phyloP scores from a whole-genome alignment of 2,329 filamentous ascomycete species.

The Aspergillus cejpii region DNA sequence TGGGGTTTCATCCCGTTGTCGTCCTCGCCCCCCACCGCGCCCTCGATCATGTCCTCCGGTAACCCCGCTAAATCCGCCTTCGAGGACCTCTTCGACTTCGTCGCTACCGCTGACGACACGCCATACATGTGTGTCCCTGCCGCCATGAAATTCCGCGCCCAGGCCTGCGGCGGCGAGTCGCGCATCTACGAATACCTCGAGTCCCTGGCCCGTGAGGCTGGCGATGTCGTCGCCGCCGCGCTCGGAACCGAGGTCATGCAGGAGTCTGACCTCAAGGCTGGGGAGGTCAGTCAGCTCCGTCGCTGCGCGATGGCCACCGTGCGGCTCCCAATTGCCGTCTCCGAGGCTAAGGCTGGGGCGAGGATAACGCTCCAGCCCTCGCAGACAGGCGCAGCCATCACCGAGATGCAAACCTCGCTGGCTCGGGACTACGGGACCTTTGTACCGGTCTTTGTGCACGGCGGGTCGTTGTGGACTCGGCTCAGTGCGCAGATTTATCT shows the following conservation, averaged over 20 bases:
- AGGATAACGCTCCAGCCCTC: slow-evolving; percentile 33
- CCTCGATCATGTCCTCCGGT: slow-evolving; percentile 44
- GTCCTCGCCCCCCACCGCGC: slow-evolving; percentile 37
- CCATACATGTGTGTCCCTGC: slow-evolving; percentile 67
- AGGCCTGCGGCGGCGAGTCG: slow-evolving; percentile 66
- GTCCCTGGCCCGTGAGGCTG: slow-evolving; percentile 58
- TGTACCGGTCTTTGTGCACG: slow-evolving; percentile 57
- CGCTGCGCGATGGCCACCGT: slow-evolving; percentile 68
- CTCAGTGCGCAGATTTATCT: slow-evolving; percentile 79
- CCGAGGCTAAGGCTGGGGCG: neutral
- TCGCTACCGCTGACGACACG: slow-evolving; percentile 66
- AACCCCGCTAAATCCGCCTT: slow-evolving; percentile 50
- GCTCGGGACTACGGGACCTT: slow-evolving; percentile 63
- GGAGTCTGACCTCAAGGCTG: slow-evolving; percentile 30
- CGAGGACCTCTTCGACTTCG: slow-evolving; percentile 65
- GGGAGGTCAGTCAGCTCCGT: slow-evolving; percentile 42
- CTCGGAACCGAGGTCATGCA: slow-evolving; percentile 68
- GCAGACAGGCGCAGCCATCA: slow-evolving; percentile 39
- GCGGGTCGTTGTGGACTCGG: slow-evolving; percentile 60
- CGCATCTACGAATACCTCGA: slow-evolving; percentile 59
- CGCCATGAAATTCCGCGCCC: slow-evolving; percentile 62
- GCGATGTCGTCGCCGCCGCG: slow-evolving; percentile 51
- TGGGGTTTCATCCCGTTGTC: slow-evolving; percentile 61
- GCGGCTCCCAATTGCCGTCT: slow-evolving; percentile 56
- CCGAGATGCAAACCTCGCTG: slow-evolving; percentile 55